Evolutionary conservation across 768 basidiomycete species (phyloP).

Genomic region (Pholiota microspora): DNA sequence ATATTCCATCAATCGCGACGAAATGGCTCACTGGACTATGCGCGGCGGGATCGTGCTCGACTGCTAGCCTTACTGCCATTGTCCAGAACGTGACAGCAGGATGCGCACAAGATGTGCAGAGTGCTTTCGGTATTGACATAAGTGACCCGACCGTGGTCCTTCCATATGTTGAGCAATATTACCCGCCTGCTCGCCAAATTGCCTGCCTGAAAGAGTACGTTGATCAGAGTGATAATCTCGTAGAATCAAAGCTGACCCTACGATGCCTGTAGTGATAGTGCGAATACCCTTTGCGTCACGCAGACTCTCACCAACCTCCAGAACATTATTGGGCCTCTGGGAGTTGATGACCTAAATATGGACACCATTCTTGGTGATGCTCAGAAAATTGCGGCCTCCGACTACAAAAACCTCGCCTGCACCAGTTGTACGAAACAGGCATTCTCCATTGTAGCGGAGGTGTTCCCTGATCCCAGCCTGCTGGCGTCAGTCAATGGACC

Average conservation of each 20-base stretch:
- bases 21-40: slow-evolving; percentile 61
- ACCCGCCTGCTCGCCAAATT: slow-evolving; percentile 46
- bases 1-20: slow-evolving; percentile 47
- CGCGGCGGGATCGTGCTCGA: slow-evolving; percentile 46
- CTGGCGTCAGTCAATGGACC: slow-evolving; percentile 15
- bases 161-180: slow-evolving; percentile 35
- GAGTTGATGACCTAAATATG: slow-evolving; percentile 23
- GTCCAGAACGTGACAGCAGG: slow-evolving; percentile 48
- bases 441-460: slow-evolving; percentile 30
- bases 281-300: slow-evolving; percentile 47
- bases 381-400: slow-evolving; percentile 24
- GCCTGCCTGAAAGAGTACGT: slow-evolving; percentile 56
- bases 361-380: slow-evolving; percentile 17
- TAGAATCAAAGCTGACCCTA: background rate
- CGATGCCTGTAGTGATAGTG: slow-evolving; percentile 10
- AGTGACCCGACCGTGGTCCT: slow-evolving; percentile 12
- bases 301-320: slow-evolving; percentile 49
- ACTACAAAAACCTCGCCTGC: slow-evolving; percentile 36
- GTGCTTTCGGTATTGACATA: slow-evolving; percentile 17
- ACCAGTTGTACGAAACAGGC: slow-evolving; percentile 46
- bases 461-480: slow-evolving; percentile 28
- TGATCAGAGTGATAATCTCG: slow-evolving; percentile 17
- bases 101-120: slow-evolving; percentile 35
- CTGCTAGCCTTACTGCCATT: slow-evolving; percentile 52
- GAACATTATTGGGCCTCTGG: slow-evolving; percentile 29